Evolutionary conservation across 2,329 filamentous ascomycete genomes (phyloP), one percentile per base, ranked within the genome.

Genomic region (Diplodia scrobiculata): DNA sequence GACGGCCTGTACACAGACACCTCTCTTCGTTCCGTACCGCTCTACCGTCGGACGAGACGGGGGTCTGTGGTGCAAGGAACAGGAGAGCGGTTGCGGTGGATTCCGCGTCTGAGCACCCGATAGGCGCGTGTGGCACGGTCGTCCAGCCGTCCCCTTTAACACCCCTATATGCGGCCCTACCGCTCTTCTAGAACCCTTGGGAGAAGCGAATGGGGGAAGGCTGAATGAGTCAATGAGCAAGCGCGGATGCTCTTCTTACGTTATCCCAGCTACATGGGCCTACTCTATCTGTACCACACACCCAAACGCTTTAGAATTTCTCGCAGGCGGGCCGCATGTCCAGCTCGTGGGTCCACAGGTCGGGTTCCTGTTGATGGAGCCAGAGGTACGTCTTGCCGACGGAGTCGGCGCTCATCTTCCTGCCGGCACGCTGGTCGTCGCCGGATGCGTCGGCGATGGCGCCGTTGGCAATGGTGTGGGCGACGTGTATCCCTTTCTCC

Each of bases 381-480:
- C 79, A 85, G 9, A 86, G 70, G 73, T 87, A 86, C 2, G 82
- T 82, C 74, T 83, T 81, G 2, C 84, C 84, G 3, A 87, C 83
- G 29, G 82, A 83, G 72, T 87, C 84, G 0, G 84, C 83, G 60
- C 82, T 82, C 77, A 87, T 87, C 66, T 81, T 83, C 78, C 84
- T 84, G 2, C 84, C 84, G 0, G 71, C 78, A 69, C 76, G 75
- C 50, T 80, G 79, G 32, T 81, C 81, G 65, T 83, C 80, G 0
- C 79, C 79, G 32, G 83, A 75, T 65, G 81, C 82, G 71, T 86
- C 84, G 34, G 75, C 77, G 65, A 87, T 86, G 0, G 73, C 75
- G 0, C 84, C 84, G 70, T 87, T 87, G 0, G 82, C 84, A 67
- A 87, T 84, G 2, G 84, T 80, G 73, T 87, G 85, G n/a, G 83